Conservation (phyloP, 2,329 filamentous ascomycete genomes). For the Aspergillus sp. region DNA sequence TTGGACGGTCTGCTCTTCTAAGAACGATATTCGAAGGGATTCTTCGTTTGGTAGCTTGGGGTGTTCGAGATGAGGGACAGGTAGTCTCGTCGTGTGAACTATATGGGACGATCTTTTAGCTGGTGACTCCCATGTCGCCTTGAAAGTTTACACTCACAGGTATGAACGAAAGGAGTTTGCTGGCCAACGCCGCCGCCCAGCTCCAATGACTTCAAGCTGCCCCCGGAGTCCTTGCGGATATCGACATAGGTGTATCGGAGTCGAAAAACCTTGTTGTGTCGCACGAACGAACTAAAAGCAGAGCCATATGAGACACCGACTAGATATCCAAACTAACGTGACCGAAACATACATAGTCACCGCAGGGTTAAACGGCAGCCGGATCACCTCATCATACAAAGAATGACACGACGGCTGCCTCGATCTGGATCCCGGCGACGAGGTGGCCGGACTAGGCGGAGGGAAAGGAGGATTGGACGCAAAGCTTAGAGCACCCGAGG, state of each 20-base stretch:
- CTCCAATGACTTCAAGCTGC: conserved; percentile 37
- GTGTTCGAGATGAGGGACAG: conserved; percentile 44
- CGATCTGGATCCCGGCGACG: conserved; percentile 25
- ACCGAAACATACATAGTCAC: conserved; percentile 33
- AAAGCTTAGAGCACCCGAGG: conserved; percentile 28
- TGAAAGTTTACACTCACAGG: conserved; percentile 29
- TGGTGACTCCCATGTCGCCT: background rate
- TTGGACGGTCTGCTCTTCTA: conserved; percentile 46
- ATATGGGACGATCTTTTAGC: background rate
- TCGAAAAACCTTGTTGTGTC: conserved; percentile 40
- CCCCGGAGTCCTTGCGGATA: conserved; percentile 39
- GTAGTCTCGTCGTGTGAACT: conserved; percentile 39
- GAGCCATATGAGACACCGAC: background rate
- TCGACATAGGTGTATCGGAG: conserved; percentile 40
- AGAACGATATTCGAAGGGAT: conserved; percentile 41
- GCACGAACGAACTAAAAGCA: conserved; percentile 36
- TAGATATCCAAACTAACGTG: background rate
- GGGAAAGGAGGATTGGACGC: conserved; percentile 23
- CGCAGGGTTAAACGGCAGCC: conserved; percentile 29
- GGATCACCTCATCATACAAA: conserved; percentile 31
- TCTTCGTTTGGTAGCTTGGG: conserved; percentile 35
- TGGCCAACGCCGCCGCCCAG: conserved; percentile 38
- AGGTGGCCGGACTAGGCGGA: conserved; percentile 24
- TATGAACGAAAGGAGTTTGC: conserved; percentile 38
- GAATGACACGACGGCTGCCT: conserved; percentile 30